Base-by-base conservation (phyloP, 495 filamentous ascomycete species). In the Friedmanniomyces simplex region DNA sequence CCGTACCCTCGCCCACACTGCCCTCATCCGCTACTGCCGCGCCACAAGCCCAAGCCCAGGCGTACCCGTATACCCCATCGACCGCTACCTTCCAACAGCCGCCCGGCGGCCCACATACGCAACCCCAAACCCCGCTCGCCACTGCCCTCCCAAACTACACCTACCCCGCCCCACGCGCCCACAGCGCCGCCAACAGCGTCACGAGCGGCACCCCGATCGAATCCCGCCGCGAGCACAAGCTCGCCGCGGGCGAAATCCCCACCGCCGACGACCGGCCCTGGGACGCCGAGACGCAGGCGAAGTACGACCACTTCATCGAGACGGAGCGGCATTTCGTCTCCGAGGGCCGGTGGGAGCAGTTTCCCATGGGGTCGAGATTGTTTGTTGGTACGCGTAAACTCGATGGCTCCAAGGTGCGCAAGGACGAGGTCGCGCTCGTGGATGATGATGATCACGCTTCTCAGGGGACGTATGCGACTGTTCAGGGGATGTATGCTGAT, bases 311-410 rank as follows among this genome's bases (percentile, higher is more conserved):
- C 34, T 98, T 96, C 67, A 73, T 93, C 12, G 78, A 80, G 46
- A 79, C 89, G 58, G 89, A 95, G 70, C 76, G 87, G 55, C 74
- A 77, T 32, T 90, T 91, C 67, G 87, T 95, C 30, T 82, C 79
- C 10, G 90, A 96, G 62, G 93, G 89, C 51, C 83, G 89, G 58
- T 97, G 91, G 93, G 89, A 97, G 67, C 82, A 84, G 54, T 97
- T 97, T 64, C 91, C 91, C 0, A 74, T 83, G 18, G 85, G 85
- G 0, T 95, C 89, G 1, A 76, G 93, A 60, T 72, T 98, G 6
- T 96, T 97, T 70, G 88, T 97, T 66, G 93, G 93, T 93, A 73
- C 74, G 87, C 78, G 20, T 45, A 28, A 14, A 2, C 54, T 56
- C 25, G n/a, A 24, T 54, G 37, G 49, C 49, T 18, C 49, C 24